Evolutionary conservation across 495 filamentous ascomycete species (phyloP), one percentile per base, ranked within the genome.

Genomic region (Baudoinia panamericana): DNA sequence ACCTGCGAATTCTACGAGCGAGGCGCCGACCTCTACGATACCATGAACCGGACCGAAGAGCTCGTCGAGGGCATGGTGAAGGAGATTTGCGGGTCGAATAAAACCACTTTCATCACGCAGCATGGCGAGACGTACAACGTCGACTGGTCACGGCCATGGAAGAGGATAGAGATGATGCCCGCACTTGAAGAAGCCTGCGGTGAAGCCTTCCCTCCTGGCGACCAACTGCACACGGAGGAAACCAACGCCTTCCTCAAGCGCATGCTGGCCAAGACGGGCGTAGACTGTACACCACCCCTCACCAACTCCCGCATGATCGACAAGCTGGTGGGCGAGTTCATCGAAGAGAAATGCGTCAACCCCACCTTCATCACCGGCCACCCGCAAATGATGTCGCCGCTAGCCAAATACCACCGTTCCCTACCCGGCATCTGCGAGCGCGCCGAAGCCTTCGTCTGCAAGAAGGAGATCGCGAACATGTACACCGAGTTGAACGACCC

Each of bases 401-500:
- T 96, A 21, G 92, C 90, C 68, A 96, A 99, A 70, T 84, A 83
- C 62, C 82, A 94, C 64, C 82, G 92, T 45, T 54, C 65, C 43
- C 71, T 75, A 46, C 69, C 76, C 32, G 92, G 92, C 51, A 74
- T 97, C 11, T 93, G 85, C 59, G 90, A 97, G 65, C 78, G 92
- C 39, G 95, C 95, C 64, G 90, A 97, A 64, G 86, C 82, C 15
- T 97, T 97, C 55, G 92, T 93, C 22, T 86, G 82, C 72, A 93
- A 84, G 70, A 94, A 95, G 72, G 85, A 94, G 59, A 92, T 95
- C 49, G 77, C 76, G 46, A 94, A 96, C 54, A 85, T 87, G 2
- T 96, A 96, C 67, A 99, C 90, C 11, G 90, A 96, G 71, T 76
- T 96, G 68, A 96, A 97, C 71, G 80, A 94, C 56, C 84, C 88